phyloP scores from a whole-genome alignment of 768 basidiomycete species.

The Tephrocybe sp. region DNA sequence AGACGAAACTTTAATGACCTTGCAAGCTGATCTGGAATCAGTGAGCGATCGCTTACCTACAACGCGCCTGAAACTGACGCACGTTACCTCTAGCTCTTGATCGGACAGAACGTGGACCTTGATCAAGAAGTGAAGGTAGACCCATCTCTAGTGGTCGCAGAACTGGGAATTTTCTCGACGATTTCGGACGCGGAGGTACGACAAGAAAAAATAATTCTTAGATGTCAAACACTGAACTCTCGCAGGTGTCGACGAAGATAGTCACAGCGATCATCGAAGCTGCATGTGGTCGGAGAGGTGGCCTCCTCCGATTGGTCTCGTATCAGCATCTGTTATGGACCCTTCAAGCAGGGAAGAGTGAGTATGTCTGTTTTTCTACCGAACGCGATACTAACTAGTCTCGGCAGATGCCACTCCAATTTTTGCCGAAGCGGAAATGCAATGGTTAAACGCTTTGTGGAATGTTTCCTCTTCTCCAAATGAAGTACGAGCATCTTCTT shows the following conservation, averaged over 20 bases:
- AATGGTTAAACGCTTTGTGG: constrained; percentile 59
- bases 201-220: neutral
- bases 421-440: constrained; percentile 35
- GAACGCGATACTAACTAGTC: neutral
- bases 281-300: constrained; percentile 29
- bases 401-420: constrained; percentile 31
- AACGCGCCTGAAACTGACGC: neutral
- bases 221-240: neutral
- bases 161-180: constrained; percentile 34
- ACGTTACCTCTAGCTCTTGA: constrained; percentile 12
- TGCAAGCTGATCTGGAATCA: constrained; percentile 22
- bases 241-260: neutral
- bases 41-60: constrained; percentile 15
- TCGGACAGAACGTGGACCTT: constrained; percentile 1
- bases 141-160: constrained; percentile 26
- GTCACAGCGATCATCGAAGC: constrained; percentile 37
- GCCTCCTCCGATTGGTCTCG: constrained; percentile 43
- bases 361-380: neutral
- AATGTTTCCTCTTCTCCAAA: constrained; percentile 15
- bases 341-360: constrained; percentile 40
- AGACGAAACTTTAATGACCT: constrained; percentile 8
- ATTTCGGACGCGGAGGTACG: constrained; percentile 4
- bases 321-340: constrained; percentile 65
- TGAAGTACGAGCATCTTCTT: constrained; percentile 21
- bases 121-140: constrained; percentile 16